These are phyloP conservation scores for Dryas alaskensis DNA, from an alignment of 306 rosid genomes.

Conservation along the genomic window DNA sequence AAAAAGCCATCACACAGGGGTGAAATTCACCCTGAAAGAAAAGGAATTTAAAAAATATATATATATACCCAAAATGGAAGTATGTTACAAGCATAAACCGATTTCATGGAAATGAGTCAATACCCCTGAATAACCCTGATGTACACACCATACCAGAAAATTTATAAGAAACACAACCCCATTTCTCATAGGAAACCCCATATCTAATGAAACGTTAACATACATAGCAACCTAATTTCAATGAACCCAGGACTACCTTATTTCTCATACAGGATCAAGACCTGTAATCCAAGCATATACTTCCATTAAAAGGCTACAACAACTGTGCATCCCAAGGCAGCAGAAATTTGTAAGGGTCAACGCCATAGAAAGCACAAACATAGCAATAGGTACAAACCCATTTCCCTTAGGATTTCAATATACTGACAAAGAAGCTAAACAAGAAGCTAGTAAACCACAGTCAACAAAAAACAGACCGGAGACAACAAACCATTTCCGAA, in stretches of 20 bases:
- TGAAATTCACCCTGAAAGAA: neutral
- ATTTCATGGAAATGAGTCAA: neutral
- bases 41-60: neutral
- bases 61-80: neutral
- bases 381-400: neutral
- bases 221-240: neutral
- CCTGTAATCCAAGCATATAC: neutral
- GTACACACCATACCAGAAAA: neutral
- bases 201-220: neutral
- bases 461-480: neutral
- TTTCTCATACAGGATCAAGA: neutral
- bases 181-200: neutral
- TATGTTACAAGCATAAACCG: neutral
- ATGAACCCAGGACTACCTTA: neutral
- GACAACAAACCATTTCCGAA: neutral
- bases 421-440: neutral
- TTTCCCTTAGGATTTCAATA: neutral
- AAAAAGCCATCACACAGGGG: neutral
- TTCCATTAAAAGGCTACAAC: neutral
- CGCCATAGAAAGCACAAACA: neutral
- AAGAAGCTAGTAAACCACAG: neutral
- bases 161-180: neutral
- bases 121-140: neutral
- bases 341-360: slow-evolving; percentile 8
- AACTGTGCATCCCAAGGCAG: neutral